Evolutionary conservation across 768 basidiomycete species (phyloP).

Genomic region (Cytidiella melzeri): DNA sequence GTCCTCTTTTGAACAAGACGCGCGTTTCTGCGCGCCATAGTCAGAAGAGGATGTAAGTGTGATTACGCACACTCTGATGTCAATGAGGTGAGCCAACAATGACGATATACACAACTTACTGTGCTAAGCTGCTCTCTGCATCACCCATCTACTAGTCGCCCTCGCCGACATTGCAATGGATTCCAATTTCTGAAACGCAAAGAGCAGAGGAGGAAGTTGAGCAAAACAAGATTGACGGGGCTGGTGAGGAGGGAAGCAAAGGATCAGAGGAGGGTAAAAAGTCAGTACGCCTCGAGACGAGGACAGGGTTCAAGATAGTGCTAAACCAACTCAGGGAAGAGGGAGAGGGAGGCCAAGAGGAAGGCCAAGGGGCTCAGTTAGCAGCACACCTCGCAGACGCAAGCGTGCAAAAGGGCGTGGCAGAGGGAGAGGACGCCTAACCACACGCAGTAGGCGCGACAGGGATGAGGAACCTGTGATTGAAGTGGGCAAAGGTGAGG

Average conservation of each 20-base stretch:
- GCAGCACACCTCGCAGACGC: too few relatives aligned
- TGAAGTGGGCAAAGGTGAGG: slow-evolving; percentile 19
- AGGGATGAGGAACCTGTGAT: slow-evolving; percentile 35
- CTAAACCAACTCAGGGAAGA: slow-evolving; percentile 16
- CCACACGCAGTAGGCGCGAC: slow-evolving; percentile 28
- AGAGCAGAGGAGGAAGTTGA: slow-evolving; percentile 22
- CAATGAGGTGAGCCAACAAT: too few relatives aligned
- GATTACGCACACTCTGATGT: too few relatives aligned
- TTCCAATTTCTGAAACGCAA: too few relatives aligned
- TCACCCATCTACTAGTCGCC: too few relatives aligned
- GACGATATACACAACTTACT: too few relatives aligned
- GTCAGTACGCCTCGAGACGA: slow-evolving; percentile 9
- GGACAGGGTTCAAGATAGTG: slow-evolving; percentile 15
- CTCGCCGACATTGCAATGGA: too few relatives aligned
- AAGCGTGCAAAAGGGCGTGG: slow-evolving; percentile 26
- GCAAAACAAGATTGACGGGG: slow-evolving; percentile 17
- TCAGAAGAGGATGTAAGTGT: too few relatives aligned
- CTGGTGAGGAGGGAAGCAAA: slow-evolving; percentile 8
- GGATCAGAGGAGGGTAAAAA: slow-evolving; percentile 7
- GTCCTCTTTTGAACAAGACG: too few relatives aligned
- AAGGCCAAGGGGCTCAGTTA: background rate
- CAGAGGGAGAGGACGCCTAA: slow-evolving; percentile 22
- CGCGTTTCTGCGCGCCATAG: too few relatives aligned
- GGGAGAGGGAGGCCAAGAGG: slow-evolving; percentile 24
- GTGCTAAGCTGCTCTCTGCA: too few relatives aligned